Conservation (phyloP, 306 rosid species). For the Oemleria cerasiformis region DNA sequence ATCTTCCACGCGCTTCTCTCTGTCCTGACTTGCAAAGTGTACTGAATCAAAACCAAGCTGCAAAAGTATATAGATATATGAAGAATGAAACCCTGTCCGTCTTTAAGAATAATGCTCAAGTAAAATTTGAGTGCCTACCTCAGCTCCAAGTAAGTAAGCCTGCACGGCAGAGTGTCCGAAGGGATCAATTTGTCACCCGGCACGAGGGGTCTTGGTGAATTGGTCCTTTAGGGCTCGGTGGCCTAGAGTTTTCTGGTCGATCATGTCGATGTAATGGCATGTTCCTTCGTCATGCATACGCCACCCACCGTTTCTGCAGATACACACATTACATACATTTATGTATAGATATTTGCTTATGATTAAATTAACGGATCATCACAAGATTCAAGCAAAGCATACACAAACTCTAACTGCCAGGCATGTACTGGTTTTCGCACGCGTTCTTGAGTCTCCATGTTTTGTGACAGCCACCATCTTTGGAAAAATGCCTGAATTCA, state of each 20-base stretch:
- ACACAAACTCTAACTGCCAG: constrained; percentile 74
- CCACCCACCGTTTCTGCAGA: constrained; percentile 88
- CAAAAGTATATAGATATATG: constrained; percentile 17
- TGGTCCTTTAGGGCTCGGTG: constrained; percentile 56
- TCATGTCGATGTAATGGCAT: constrained; percentile 82
- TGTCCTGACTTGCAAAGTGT: constrained; percentile 87
- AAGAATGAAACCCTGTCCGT: neutral
- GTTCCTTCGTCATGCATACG: constrained; percentile 96
- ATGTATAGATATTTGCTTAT: neutral
- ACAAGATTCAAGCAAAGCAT: neutral
- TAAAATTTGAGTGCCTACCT: constrained; percentile 29
- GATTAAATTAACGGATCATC: neutral
- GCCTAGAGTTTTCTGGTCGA: constrained; percentile 83
- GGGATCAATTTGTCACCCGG: constrained; percentile 92
- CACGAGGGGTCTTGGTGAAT: constrained; percentile 60
- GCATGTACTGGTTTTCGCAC: constrained; percentile 58
- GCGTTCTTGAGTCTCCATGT: constrained; percentile 48
- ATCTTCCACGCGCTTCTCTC: constrained; percentile 57
- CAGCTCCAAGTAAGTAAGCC: constrained; percentile 70
- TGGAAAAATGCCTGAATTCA: constrained; percentile 61
- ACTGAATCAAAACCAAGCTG: constrained; percentile 92
- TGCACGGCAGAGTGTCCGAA: constrained; percentile 91
- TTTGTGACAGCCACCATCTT: constrained; percentile 82
- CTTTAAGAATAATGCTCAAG: neutral
- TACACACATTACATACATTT: neutral